Percentiles rank a stretch among this genome's conserved stretches.
Evolutionary conservation across 495 filamentous ascomycete genomes (phyloP).

Genomic region (Aspergillus cavernicola): DNA sequence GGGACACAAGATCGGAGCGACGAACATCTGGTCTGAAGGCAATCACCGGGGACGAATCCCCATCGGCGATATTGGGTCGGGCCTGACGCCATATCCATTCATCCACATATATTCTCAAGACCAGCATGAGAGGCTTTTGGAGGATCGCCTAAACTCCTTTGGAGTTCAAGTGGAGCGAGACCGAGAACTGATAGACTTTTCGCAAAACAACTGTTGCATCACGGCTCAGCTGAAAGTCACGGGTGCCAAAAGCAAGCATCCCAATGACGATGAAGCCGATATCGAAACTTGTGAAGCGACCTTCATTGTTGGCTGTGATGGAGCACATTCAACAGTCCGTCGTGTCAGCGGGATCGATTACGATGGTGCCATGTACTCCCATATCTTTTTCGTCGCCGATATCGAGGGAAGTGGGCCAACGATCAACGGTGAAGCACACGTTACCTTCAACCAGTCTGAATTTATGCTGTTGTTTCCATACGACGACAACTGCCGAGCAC

Average conservation of each 20-base stretch:
- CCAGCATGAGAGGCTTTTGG: conserved; percentile 34
- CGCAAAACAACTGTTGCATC: conserved; percentile 22
- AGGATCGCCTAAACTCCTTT: conserved; percentile 26
- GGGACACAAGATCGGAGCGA: conserved; percentile 32
- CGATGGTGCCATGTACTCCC: conserved; percentile 30
- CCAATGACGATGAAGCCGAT: background rate
- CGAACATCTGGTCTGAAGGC: conserved; percentile 33
- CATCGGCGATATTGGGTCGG: conserved; percentile 23
- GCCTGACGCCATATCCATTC: conserved; percentile 35
- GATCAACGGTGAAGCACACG: conserved; percentile 35
- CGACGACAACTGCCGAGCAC: conserved; percentile 17
- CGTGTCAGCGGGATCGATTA: conserved; percentile 24
- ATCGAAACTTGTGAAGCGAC: conserved; percentile 23
- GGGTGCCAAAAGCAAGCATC: background rate
- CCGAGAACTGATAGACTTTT: conserved; percentile 24
- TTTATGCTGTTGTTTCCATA: conserved; percentile 31
- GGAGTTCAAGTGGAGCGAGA: conserved; percentile 32
- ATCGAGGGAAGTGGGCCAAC: conserved; percentile 28
- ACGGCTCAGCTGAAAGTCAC: conserved; percentile 22
- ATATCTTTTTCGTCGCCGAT: conserved; percentile 35
- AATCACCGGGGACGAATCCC: conserved; percentile 22
- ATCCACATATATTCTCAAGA: conserved; percentile 30
- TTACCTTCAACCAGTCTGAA: conserved; percentile 23
- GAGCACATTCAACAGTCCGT: conserved; percentile 32
- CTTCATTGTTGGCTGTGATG: conserved; percentile 37